phyloP scores from a whole-genome alignment of 1,284 basidiomycete species.

The Ceratobasidium theobromae region DNA sequence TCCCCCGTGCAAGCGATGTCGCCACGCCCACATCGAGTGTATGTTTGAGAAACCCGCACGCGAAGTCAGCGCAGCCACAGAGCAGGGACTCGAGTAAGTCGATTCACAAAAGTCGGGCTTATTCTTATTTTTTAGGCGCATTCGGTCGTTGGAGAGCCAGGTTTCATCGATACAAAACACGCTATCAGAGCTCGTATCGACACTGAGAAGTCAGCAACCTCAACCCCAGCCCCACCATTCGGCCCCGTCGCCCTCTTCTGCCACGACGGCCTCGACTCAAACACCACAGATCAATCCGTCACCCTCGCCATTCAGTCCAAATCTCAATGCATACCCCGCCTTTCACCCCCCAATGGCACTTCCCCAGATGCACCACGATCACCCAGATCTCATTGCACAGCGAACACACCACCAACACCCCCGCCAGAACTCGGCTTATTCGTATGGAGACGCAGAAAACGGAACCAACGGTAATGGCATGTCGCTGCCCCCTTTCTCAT shows the following conservation, averaged over 20 bases:
- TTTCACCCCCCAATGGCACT: constrained; percentile 12
- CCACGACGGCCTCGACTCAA: constrained; percentile 14
- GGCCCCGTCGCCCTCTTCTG: constrained; percentile 24
- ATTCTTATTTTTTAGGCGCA: constrained; percentile 59
- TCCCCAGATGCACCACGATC: constrained; percentile 22
- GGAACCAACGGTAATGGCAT: constrained; percentile 1
- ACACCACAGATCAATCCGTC: constrained; percentile 39
- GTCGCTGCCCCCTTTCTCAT: constrained; percentile 5
- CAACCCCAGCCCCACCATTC: constrained; percentile 42
- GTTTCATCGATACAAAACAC: constrained; percentile 76
- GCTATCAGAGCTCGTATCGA: constrained; percentile 73
- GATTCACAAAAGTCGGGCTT: not conserved
- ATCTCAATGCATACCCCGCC: constrained; percentile 36
- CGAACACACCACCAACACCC: constrained; percentile 1
- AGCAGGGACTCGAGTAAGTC: constrained; percentile 83
- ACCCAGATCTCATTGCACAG: not conserved
- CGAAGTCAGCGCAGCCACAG: constrained; percentile 79
- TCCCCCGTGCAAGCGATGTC: constrained; percentile 86
- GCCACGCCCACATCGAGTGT: constrained; percentile 80
- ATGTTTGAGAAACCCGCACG: constrained; percentile 87
- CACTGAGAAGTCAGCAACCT: constrained; percentile 53
- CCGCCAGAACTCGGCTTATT: not conserved
- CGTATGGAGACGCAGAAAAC: not conserved
- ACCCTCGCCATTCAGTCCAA: constrained; percentile 56
- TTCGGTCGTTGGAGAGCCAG: constrained; percentile 79